These are phyloP conservation scores for Pisolithus albus DNA, from an alignment of 768 basidiomycete genomes.

Conservation along the genomic window DNA sequence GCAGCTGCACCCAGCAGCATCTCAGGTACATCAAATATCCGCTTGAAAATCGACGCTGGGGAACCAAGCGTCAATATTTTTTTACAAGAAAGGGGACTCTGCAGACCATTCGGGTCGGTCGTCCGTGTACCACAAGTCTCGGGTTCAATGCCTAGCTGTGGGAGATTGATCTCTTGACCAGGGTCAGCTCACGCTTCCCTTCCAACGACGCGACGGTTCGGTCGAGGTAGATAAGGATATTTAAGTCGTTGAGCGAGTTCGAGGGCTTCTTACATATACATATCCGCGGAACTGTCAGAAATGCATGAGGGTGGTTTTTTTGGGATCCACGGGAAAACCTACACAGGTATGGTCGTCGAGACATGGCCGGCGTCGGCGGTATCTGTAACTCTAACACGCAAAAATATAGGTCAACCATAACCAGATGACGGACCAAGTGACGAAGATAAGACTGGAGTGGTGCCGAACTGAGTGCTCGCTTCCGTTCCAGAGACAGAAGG, in stretches of 20 bases:
- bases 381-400: constrained; percentile 76
- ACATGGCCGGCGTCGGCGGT: constrained; percentile 79
- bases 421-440: constrained; percentile 63
- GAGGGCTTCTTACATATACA: constrained; percentile 95
- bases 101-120: constrained; percentile 86
- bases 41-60: constrained; percentile 88
- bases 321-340: constrained; percentile 24
- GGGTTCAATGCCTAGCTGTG: constrained; percentile 61
- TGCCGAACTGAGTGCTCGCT: constrained; percentile 41
- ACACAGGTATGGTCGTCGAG: constrained; percentile 89
- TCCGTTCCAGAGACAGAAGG: constrained; percentile 34
- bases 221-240: constrained; percentile 85
- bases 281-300: constrained; percentile 63
- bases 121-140: constrained; percentile 60
- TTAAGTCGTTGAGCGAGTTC: constrained; percentile 55
- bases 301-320: not conserved
- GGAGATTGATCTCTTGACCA: constrained; percentile 75
- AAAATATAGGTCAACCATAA: constrained; percentile 76
- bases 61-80: not conserved
- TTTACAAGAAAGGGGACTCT: not conserved
- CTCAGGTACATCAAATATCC: constrained; percentile 62
- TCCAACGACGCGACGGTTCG: constrained; percentile 96
- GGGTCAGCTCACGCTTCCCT: constrained; percentile 74
- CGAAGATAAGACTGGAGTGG: constrained; percentile 52
- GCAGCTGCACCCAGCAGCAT: constrained; percentile 52